A percentile compares a stretch with the other conserved stretches of the same genome.
phyloP scores from a whole-genome alignment of 1,284 basidiomycete species.

The Irpex sp. region DNA sequence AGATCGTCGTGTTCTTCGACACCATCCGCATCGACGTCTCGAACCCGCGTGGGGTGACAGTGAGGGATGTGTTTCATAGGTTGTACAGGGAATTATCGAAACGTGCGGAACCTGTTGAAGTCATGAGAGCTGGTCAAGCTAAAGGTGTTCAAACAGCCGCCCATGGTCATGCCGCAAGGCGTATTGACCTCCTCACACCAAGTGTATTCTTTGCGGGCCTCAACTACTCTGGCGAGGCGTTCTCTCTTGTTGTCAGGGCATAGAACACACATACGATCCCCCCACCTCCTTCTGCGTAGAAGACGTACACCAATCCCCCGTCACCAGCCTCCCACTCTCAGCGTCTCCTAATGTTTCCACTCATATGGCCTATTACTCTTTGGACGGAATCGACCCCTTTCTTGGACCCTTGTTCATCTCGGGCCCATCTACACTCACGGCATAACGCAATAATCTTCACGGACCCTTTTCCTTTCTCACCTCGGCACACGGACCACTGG shows the following conservation, averaged over 20 bases:
- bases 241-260: neutral
- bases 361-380: neutral
- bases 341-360: neutral
- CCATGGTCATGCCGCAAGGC: neutral
- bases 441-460: neutral
- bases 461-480: neutral
- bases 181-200: slow-evolving; percentile 6
- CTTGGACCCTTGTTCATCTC: neutral
- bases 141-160: neutral
- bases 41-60: slow-evolving; percentile 8
- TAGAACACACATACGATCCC: neutral
- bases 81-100: slow-evolving; percentile 4
- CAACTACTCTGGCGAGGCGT: slow-evolving; percentile 2
- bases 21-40: slow-evolving; percentile 15
- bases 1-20: slow-evolving; percentile 4
- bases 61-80: slow-evolving; percentile 13
- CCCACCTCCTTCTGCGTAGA: neutral
- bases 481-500: neutral
- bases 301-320: neutral
- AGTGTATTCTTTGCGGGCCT: slow-evolving; percentile 16
- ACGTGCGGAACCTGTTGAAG: slow-evolving; percentile 4
- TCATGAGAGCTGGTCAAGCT: neutral
- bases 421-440: neutral
- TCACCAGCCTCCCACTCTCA: neutral
- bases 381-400: neutral